These are phyloP conservation scores for Blastobotrys apis DNA, from an alignment of 1,139 yeast genomes.

Conservation along the genomic window DNA sequence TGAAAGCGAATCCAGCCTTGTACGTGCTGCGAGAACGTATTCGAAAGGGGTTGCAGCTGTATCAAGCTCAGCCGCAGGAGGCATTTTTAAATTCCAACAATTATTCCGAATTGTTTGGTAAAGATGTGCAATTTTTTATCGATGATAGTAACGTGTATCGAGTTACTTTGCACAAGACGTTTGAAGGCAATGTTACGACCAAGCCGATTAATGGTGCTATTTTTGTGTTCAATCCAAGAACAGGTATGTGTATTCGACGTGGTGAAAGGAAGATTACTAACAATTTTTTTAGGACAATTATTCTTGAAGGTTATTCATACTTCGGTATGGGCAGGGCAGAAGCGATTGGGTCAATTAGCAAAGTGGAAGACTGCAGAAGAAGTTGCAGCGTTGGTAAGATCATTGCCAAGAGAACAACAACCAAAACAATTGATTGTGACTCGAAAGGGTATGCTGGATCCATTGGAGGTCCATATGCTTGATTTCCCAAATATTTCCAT, in stretches of 20 bases:
- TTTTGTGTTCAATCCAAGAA: constrained; percentile 81
- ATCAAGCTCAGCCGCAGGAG: constrained; percentile 91
- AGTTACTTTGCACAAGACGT: constrained; percentile 88
- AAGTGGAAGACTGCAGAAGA: constrained; percentile 99
- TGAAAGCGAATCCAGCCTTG: constrained; percentile 93
- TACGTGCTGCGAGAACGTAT: constrained; percentile 90
- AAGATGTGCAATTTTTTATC: constrained; percentile 75
- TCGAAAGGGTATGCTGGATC: constrained; percentile 88
- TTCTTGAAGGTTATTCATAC: constrained; percentile 88
- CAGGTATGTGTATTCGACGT: constrained; percentile 38
- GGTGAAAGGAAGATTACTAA: too few species aligned
- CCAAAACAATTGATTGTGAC: constrained; percentile 91
- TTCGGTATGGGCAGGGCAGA: constrained; percentile 96
- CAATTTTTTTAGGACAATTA: constrained; percentile 54
- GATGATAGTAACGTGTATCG: constrained; percentile 94
- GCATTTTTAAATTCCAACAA: constrained; percentile 85
- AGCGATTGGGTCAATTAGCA: constrained; percentile 86
- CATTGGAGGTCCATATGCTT: constrained; percentile 92
- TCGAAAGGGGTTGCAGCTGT: constrained; percentile 87
- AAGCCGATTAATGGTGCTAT: constrained; percentile 93
- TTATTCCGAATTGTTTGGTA: constrained; percentile 83
- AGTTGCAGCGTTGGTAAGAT: constrained; percentile 83
- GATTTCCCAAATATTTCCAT: constrained; percentile 92
- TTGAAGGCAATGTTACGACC: constrained; percentile 89
- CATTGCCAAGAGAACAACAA: constrained; percentile 89